A percentile compares a stretch with the other conserved stretches of the same genome.
Evolutionary conservation across 441 rosid species (phyloP).

Genomic region (Biscutella auriculata): DNA sequence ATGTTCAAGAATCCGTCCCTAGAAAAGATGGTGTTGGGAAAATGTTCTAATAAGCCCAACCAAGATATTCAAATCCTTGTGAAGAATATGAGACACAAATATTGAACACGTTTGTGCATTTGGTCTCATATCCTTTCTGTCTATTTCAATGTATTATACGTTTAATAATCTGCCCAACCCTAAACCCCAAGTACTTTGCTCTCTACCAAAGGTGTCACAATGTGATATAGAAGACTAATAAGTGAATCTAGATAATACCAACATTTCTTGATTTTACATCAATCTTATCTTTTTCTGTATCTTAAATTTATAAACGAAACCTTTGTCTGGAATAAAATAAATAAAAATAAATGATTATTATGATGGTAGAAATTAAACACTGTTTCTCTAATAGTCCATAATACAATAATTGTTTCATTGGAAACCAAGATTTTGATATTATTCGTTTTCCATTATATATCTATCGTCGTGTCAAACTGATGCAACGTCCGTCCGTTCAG

Average conservation of each 20-base stretch:
- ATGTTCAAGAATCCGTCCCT: constrained; percentile 59
- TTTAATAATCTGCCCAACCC: no score
- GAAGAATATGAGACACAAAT: background rate
- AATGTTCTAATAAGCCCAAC: constrained; percentile 59
- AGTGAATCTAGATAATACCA: no score
- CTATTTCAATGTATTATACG: background rate
- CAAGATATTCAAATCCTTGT: no score
- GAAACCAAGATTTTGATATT: constrained; percentile 7
- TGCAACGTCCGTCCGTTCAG: constrained; percentile 13
- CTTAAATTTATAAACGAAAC: no score
- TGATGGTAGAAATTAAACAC: background rate
- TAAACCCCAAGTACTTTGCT: no score
- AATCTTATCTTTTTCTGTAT: no score
- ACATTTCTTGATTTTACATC: no score
- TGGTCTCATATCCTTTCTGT: background rate
- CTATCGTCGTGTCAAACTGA: constrained; percentile 14
- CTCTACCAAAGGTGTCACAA: no score
- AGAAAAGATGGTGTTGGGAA: constrained; percentile 63
- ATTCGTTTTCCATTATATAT: constrained; percentile 8
- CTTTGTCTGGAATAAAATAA: no score
- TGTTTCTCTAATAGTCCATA: background rate
- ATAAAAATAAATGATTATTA: no score
- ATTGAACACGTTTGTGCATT: constrained; percentile 7
- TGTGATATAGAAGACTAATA: no score
- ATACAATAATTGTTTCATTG: constrained; percentile 10